Base-by-base conservation (phyloP, 2,329 filamentous ascomycete genomes). In the Aspergillus brunneoviolaceus region DNA sequence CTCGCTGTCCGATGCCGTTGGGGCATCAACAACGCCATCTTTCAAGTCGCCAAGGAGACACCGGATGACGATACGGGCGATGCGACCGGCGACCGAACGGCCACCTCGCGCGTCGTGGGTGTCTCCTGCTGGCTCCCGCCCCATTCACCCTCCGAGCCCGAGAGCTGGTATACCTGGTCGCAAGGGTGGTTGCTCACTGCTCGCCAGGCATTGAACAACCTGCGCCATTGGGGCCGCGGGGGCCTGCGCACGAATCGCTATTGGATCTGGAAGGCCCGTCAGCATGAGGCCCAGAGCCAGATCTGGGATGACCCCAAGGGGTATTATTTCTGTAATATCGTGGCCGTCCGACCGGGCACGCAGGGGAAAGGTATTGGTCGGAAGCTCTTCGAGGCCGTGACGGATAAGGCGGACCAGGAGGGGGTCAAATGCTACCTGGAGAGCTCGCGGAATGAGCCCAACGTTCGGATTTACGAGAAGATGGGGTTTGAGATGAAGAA, bases 321-420 rank as follows among this genome's bases (percentile, higher is more conserved):
- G 0, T 91, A 91, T 67, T 91, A 90, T 69, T 91, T 91, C 66
- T 87, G 89, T 64, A 92, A 92, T 68, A 90, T 91, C 60, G 87
- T 91, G 71, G 88, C 89, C 0, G 88, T 91, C 1, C 71, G 84
- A n/a, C 88, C 88, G 0, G 82, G 85, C 55, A 81, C 80, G 23
- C 89, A 91, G 74, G 87, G 87, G 0, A 83, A 80, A 62, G 89
- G 89, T 0, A 82, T 91, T 5, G 89, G 88, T 0, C 85, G 83
- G 61, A 79, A 81, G 63, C 74, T 91, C 67, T 88, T 91, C 75
- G 79, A 86, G 66, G 79, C 82, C 51, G 86, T 91, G n/a, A 85
- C 87, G 4, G 79, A 83, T 53, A 76, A 75, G 67, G 89, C 89
- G 23, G 89, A 91, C 74, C 71, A 74, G 16, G 86, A 91, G 70